Base-by-base conservation (phyloP, 163 green algal genomes). In the Scenedesmus sp. region DNA sequence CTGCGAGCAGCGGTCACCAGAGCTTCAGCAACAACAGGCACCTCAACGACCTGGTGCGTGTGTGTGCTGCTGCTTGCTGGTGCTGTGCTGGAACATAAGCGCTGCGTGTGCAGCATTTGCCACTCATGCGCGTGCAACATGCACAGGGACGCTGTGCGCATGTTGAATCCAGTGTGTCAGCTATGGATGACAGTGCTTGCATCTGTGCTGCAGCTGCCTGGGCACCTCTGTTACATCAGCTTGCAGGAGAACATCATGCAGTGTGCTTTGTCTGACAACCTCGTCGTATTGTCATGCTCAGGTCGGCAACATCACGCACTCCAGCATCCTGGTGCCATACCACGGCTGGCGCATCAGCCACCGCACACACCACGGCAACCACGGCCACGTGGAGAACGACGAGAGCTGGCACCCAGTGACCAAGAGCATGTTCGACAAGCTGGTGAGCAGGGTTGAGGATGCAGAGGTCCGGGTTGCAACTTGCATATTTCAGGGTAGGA, bases 321-420 rank as follows among this genome's bases (percentile, higher is more conserved):
- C 96, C 3, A 97, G 95, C 92, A 99, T 99, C 92, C 95, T 99
- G 91, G 98, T 99, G 88, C 98, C 97, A 7, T 99, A 99, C 96
- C 97, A 99, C 64, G 97, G 98, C 92, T 99, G 98, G 98, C 96
- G 97, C 82, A 97, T 99, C 93, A 97, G 94, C 91, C 97, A 99
- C 95, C 95, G 97, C 84, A 99, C 96, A 1, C 98, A 99, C 94
- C 98, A 99, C 91, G 92, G 84, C 84, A 88, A 88, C 84, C 84
- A 88, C 57, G 97, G 98, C 77, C 97, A 99, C 92, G 97, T 99
- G 9, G 98, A 99, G 95, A 99, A 99, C 86, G 98, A 99, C 83
- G 98, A 99, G 95, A 98, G 23, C 57, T 88, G 82, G 23, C n/a
- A 54, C 23, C 82, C 56, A 79, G 26, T 46, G 5, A 88, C 23